Conservation (phyloP, 2,329 filamentous ascomycete genomes). For the Claviceps fusiformis region DNA sequence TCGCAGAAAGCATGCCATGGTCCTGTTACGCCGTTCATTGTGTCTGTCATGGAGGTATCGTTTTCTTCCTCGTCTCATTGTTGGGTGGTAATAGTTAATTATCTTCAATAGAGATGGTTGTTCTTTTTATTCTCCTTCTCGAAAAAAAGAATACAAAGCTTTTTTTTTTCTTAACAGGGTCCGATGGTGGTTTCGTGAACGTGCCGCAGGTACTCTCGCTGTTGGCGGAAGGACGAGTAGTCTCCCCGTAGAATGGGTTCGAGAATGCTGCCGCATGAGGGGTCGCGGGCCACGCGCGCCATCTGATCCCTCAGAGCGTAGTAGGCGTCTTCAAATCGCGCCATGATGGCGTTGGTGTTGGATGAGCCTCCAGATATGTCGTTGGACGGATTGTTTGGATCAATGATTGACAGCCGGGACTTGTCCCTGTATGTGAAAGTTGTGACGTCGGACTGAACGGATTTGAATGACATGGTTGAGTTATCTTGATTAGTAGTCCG, state of each 20-base stretch:
- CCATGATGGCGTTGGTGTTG: slow-evolving; percentile 53
- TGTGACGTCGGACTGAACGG: slow-evolving; percentile 27
- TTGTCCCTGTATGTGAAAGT: slow-evolving; percentile 42
- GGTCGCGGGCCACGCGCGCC: slow-evolving; percentile 28
- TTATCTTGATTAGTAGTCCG: not conserved
- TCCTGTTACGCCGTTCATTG: not conserved
- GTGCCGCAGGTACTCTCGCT: slow-evolving; percentile 49
- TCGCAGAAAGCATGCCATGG: not conserved
- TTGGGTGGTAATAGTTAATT: no score
- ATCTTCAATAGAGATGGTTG: no score
- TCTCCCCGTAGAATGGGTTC: slow-evolving; percentile 62
- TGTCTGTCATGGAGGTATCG: no score
- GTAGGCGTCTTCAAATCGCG: slow-evolving; percentile 56
- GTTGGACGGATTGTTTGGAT: slow-evolving; percentile 74
- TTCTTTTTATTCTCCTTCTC: not conserved
- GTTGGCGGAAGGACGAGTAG: slow-evolving; percentile 59
- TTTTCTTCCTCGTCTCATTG: no score
- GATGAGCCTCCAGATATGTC: slow-evolving; percentile 82
- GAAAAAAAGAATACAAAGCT: not conserved
- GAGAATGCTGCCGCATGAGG: slow-evolving; percentile 37
- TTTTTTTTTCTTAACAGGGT: slow-evolving; percentile 16
- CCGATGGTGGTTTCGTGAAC: slow-evolving; percentile 31
- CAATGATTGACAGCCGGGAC: slow-evolving; percentile 71
- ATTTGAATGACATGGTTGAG: not conserved
- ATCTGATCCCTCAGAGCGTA: slow-evolving; percentile 44